Conservation (phyloP, 148 eudicot species). For the Polygonum aviculare region DNA sequence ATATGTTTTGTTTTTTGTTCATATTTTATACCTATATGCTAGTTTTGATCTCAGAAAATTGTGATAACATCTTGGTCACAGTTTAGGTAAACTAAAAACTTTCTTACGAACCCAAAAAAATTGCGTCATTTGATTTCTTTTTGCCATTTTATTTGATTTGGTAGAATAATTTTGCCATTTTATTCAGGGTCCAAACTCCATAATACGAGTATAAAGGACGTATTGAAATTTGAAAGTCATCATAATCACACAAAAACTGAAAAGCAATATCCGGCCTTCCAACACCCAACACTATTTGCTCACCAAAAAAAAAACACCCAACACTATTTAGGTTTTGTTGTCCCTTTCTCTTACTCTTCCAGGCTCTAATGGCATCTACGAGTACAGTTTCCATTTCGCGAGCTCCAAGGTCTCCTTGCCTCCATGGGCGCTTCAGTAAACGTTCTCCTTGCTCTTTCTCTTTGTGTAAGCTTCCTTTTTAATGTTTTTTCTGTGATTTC, state of each 20-base stretch:
- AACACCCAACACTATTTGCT: background rate
- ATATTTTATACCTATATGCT: no score
- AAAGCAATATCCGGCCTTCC: background rate
- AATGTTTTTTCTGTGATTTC: background rate
- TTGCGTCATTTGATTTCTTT: no score
- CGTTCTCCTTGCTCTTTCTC: background rate
- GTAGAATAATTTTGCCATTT: no score
- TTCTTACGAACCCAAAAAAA: no score
- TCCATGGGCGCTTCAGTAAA: background rate
- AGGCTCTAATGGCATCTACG: conserved; percentile 1
- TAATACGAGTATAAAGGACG: no score
- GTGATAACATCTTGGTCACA: no score
- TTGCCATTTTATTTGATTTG: no score
- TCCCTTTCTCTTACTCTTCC: background rate
- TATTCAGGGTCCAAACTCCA: no score
- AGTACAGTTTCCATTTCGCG: background rate
- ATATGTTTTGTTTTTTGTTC: no score
- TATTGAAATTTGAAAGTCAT: background rate
- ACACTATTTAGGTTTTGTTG: background rate
- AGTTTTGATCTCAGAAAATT: no score
- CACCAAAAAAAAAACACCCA: no score
- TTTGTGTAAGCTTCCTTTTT: background rate
- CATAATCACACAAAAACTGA: background rate
- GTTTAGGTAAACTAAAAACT: no score
- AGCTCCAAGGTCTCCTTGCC: background rate